Percentiles rank a stretch among this genome's conserved stretches.
Evolutionary conservation across 2,329 filamentous ascomycete species (phyloP).

Genomic region (Aspergillus phoenicis): DNA sequence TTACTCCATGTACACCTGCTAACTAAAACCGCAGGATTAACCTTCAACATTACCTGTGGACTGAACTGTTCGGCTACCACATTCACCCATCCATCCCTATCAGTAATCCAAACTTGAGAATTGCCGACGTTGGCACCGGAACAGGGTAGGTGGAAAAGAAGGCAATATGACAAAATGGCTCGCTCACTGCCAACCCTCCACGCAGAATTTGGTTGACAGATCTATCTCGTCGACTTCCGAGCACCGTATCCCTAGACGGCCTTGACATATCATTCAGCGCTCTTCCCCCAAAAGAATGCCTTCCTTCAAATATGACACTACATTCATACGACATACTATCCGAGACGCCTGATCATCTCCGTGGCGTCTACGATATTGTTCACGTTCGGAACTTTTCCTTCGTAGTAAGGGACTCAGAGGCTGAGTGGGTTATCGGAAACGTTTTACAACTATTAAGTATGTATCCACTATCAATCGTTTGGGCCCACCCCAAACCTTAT

Average conservation of each 20-base stretch:
- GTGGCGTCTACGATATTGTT: conserved; percentile 1
- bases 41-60: neutral
- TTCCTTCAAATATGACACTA: neutral
- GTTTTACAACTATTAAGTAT: neutral
- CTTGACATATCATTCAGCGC: neutral
- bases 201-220: neutral
- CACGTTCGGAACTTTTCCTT: neutral
- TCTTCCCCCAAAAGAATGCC: neutral
- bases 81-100: neutral
- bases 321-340: neutral
- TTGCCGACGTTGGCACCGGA: neutral
- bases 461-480: too few relatives aligned
- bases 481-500: neutral
- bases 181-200: neutral
- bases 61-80: neutral
- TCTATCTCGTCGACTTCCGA: neutral
- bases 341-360: neutral
- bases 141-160: neutral
- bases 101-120: neutral
- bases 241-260: neutral
- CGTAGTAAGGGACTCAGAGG: conserved; percentile 1
- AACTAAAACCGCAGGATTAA: neutral
- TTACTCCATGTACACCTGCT: neutral
- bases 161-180: neutral
- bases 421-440: neutral